Evolutionary conservation across 257 asterid genomes (phyloP).

Genomic region (Knoxia roxburghii): DNA sequence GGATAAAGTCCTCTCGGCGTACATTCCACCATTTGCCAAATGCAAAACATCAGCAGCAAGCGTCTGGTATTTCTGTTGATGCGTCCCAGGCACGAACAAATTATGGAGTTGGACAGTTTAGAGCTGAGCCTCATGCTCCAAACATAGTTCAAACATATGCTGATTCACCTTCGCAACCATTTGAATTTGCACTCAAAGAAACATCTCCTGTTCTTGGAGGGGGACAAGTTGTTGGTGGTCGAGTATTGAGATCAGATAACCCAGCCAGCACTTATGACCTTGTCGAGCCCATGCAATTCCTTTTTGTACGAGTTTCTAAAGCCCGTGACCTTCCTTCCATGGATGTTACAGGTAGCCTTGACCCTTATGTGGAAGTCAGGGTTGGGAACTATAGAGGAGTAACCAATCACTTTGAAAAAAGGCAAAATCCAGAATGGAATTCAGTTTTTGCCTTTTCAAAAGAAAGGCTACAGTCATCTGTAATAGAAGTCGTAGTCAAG

Average conservation of each 20-base stretch:
- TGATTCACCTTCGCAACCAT: slow-evolving; percentile 46
- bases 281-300: slow-evolving; percentile 91
- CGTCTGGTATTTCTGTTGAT: slow-evolving; percentile 22
- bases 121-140: slow-evolving; percentile 47
- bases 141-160: slow-evolving; percentile 35
- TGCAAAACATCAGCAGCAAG: slow-evolving; percentile 31
- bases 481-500: slow-evolving; percentile 57
- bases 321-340: slow-evolving; percentile 73
- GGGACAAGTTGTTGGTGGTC: slow-evolving; percentile 67
- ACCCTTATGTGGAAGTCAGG: slow-evolving; percentile 81
- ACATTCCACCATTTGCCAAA: slow-evolving; percentile 49
- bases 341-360: slow-evolving; percentile 69
- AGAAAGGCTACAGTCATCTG: slow-evolving; percentile 72
- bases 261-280: slow-evolving; percentile 65
- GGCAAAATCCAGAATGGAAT: slow-evolving; percentile 75
- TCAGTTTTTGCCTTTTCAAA: slow-evolving; percentile 69
- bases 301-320: slow-evolving; percentile 74
- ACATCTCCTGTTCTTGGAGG: slow-evolving; percentile 89
- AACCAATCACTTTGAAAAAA: slow-evolving; percentile 70
- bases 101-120: slow-evolving; percentile 45
- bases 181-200: slow-evolving; percentile 62
- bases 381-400: slow-evolving; percentile 89
- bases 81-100: slow-evolving; percentile 28
- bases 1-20: slow-evolving; percentile 37
- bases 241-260: slow-evolving; percentile 48